phyloP scores from a whole-genome alignment of 2,329 filamentous ascomycete genomes.

The Huntiella omanensis region DNA sequence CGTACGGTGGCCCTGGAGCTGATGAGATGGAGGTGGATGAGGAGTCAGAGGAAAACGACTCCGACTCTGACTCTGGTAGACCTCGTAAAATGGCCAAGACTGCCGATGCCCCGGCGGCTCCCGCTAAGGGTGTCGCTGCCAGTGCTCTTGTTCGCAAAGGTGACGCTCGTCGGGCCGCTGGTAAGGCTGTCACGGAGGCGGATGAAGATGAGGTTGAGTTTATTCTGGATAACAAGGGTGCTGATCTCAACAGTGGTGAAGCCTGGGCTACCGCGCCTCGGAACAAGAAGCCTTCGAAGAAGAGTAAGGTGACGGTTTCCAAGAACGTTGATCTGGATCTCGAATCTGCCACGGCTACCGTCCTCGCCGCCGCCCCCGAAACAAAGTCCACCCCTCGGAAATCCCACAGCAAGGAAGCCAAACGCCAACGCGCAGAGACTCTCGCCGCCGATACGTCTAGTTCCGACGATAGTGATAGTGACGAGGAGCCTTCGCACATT shows the following conservation, averaged over 20 bases:
- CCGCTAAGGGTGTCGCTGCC: background rate
- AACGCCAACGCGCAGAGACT: background rate
- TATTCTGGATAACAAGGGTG: conserved; percentile 11
- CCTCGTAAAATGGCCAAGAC: conserved; percentile 12
- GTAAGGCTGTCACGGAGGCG: conserved; percentile 8
- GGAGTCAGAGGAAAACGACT: conserved; percentile 16
- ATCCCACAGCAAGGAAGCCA: background rate
- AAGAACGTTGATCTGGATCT: conserved; percentile 9
- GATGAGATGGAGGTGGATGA: conserved; percentile 7
- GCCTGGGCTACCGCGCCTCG: conserved; percentile 11
- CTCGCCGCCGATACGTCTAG: conserved; percentile 7
- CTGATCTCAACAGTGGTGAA: conserved; percentile 5
- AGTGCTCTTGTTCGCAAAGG: conserved; percentile 8
- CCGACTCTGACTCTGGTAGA: conserved; percentile 14
- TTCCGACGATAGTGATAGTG: background rate
- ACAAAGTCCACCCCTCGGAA: background rate
- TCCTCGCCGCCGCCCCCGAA: conserved; percentile 4
- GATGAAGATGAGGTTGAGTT: conserved; percentile 15
- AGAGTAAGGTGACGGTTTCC: conserved; percentile 12
- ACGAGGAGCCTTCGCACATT: conserved; percentile 14
- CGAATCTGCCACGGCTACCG: conserved; percentile 5
- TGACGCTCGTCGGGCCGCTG: conserved; percentile 14
- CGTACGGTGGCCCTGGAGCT: conserved; percentile 25
- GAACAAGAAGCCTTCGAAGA: conserved; percentile 17
- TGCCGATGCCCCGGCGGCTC: background rate